These are phyloP conservation scores for Colletotrichum musae DNA, from an alignment of 2,329 filamentous ascomycete species.

Conservation along the genomic window DNA sequence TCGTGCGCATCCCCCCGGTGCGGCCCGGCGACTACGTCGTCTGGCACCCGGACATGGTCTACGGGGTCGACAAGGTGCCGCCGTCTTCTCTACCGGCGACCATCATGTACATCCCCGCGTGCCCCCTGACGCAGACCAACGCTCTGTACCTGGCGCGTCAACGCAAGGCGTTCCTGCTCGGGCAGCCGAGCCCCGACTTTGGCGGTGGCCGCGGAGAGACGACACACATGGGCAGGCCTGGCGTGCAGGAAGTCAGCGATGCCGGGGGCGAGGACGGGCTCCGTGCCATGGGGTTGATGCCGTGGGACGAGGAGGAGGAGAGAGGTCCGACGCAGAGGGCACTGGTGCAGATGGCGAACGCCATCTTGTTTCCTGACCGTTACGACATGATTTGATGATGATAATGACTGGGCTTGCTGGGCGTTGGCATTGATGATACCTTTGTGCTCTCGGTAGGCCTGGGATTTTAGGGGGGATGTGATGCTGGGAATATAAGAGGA, in stretches of 20 bases:
- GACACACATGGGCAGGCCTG: slow-evolving; percentile 51
- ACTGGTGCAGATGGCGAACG: slow-evolving; percentile 55
- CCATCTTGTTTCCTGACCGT: slow-evolving; percentile 58
- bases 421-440: slow-evolving; percentile 17
- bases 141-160: slow-evolving; percentile 70
- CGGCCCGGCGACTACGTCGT: slow-evolving; percentile 82
- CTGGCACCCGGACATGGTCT: slow-evolving; percentile 81
- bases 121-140: slow-evolving; percentile 69
- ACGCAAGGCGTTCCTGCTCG: slow-evolving; percentile 60
- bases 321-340: slow-evolving; percentile 50
- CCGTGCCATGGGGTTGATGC: slow-evolving; percentile 57
- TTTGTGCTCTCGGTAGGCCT: slow-evolving; percentile 1
- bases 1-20: slow-evolving; percentile 79
- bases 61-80: slow-evolving; percentile 74
- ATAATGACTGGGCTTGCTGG: not conserved
- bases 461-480: no score
- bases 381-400: slow-evolving; percentile 48
- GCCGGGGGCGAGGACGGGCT: slow-evolving; percentile 57
- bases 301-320: slow-evolving; percentile 57
- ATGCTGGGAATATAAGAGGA: not conserved
- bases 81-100: slow-evolving; percentile 42
- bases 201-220: slow-evolving; percentile 52
- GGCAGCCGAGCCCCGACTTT: slow-evolving; percentile 59
- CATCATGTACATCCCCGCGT: slow-evolving; percentile 57
- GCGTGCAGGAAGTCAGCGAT: slow-evolving; percentile 55